Conservation (phyloP, 2,329 filamentous ascomycete genomes). For the Monosporascus sp. region DNA sequence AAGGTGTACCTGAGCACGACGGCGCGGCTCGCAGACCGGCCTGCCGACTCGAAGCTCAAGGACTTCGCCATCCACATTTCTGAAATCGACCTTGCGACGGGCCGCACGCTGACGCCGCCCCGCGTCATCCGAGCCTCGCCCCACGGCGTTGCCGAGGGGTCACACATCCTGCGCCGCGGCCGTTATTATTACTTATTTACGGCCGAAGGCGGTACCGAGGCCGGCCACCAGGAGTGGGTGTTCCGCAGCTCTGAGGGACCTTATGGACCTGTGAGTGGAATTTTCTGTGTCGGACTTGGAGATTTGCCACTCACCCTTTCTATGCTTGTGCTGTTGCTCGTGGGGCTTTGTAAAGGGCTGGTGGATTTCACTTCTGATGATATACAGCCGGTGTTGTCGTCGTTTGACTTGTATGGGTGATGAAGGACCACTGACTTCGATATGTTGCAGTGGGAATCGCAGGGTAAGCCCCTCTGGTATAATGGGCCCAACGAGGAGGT, state of each 20-base stretch:
- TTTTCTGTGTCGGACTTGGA: neutral
- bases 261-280: constrained; percentile 31
- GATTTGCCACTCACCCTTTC: too few species aligned
- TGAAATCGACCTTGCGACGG: constrained; percentile 37
- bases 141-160: constrained; percentile 38
- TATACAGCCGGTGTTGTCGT: too few species aligned
- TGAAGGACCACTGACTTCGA: too few species aligned
- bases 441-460: constrained; percentile 35
- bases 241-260: constrained; percentile 37
- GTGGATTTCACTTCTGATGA: too few species aligned
- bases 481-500: constrained; percentile 43
- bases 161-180: constrained; percentile 31
- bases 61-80: constrained; percentile 47
- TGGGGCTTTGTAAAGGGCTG: too few species aligned
- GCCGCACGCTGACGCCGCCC: constrained; percentile 32
- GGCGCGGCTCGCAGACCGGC: constrained; percentile 29
- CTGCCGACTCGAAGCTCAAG: constrained; percentile 35
- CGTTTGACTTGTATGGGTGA: too few species aligned
- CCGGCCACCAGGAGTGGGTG: constrained; percentile 48
- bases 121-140: constrained; percentile 31
- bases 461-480: constrained; percentile 38
- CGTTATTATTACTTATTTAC: constrained; percentile 35
- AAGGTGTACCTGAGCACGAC: constrained; percentile 45
- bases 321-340: too few species aligned
- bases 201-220: constrained; percentile 38